Conservation (phyloP, 2,329 filamentous ascomycete species). For the Lasiodiplodia citricola region DNA sequence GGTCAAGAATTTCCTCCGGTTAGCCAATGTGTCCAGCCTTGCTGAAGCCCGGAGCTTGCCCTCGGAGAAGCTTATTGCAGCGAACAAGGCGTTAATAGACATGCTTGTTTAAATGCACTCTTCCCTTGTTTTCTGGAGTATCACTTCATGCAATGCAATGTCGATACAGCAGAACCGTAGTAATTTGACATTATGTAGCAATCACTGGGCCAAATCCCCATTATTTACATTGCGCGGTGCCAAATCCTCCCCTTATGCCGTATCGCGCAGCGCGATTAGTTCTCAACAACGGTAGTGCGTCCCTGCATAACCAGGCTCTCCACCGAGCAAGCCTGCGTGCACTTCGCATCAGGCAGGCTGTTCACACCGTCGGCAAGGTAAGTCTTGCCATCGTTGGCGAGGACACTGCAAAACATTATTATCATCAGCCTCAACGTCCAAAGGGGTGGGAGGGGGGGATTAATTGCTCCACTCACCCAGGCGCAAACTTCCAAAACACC, state of each 20-base stretch:
- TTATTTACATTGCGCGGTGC: too few species aligned
- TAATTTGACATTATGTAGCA: too few species aligned
- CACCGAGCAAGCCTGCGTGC: not conserved
- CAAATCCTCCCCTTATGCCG: too few species aligned
- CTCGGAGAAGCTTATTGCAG: slow-evolving; percentile 38
- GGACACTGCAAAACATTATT: not conserved
- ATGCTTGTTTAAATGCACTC: too few species aligned
- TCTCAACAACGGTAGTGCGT: not conserved
- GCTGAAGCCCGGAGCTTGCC: slow-evolving; percentile 40
- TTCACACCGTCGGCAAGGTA: not conserved
- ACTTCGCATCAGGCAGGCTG: not conserved
- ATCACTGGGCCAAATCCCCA: too few species aligned
- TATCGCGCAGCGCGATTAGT: not conserved
- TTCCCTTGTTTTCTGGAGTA: too few species aligned
- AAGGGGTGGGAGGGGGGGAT: too few species aligned
- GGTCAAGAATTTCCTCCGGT: slow-evolving; percentile 38
- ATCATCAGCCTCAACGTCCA: not conserved
- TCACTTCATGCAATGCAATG: too few species aligned
- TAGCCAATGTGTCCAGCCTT: slow-evolving; percentile 42
- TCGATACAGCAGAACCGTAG: too few species aligned
- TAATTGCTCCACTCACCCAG: not conserved
- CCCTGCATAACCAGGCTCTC: not conserved
- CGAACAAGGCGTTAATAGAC: slow-evolving; percentile 32
- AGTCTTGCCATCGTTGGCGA: not conserved
- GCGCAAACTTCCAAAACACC: not conserved